phyloP scores from a whole-genome alignment of 441 rosid species.

The Arabidopsis lyrata region DNA sequence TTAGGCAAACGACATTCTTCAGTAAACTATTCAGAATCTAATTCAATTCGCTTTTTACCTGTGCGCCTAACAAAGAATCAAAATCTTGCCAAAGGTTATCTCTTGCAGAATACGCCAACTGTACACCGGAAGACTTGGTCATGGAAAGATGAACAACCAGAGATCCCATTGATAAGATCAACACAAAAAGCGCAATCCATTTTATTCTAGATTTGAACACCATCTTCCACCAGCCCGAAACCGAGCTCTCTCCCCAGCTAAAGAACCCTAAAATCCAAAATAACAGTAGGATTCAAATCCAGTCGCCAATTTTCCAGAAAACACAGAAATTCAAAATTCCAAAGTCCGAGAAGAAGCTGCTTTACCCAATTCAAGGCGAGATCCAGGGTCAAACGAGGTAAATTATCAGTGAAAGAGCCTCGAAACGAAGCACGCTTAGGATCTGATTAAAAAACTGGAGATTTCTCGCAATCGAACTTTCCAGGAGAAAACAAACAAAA shows the following conservation, averaged over 20 bases:
- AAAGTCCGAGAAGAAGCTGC: constrained; percentile 18
- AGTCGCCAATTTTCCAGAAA: not conserved
- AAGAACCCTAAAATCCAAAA: constrained; percentile 34
- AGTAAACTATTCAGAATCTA: constrained; percentile 4
- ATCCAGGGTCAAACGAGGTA: constrained; percentile 40
- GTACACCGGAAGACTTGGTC: constrained; percentile 74
- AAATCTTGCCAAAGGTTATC: constrained; percentile 64
- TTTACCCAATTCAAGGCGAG: constrained; percentile 35
- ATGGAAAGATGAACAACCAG: constrained; percentile 80
- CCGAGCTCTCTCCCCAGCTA: constrained; percentile 45
- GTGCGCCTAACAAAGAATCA: constrained; percentile 51
- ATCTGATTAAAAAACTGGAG: constrained; percentile 44
- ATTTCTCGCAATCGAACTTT: constrained; percentile 38
- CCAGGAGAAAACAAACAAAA: constrained; percentile 43
- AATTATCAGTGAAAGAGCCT: constrained; percentile 11
- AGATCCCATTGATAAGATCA: constrained; percentile 80
- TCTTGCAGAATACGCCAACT: constrained; percentile 60
- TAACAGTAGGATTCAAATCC: constrained; percentile 14
- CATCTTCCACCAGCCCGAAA: constrained; percentile 57
- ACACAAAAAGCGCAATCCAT: constrained; percentile 79
- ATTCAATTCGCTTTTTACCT: constrained; percentile 40
- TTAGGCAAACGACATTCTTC: not conserved
- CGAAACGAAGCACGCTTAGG: constrained; percentile 31
- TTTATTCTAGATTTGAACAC: constrained; percentile 87
- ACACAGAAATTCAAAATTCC: not conserved